Percentiles rank a stretch among this genome's conserved stretches.
Evolutionary conservation across 2,329 filamentous ascomycete species (phyloP).

Genomic region (Fonsecaea pedrosoi): DNA sequence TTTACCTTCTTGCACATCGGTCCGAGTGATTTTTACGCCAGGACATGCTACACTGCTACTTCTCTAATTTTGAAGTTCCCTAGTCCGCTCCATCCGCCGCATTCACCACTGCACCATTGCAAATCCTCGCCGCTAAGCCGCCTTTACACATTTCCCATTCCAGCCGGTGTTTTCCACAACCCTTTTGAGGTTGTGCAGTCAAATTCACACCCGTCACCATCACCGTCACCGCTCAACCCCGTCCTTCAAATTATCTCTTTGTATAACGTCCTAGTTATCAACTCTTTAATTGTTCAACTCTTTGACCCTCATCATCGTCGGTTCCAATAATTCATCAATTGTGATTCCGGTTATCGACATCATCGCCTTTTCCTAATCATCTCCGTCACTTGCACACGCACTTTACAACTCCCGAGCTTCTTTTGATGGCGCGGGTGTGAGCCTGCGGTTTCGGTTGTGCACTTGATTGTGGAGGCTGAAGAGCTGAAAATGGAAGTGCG

Average conservation of each 20-base stretch:
- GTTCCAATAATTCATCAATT: slow-evolving; percentile 4
- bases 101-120: slow-evolving; percentile 11
- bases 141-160: slow-evolving; percentile 14
- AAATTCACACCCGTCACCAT: slow-evolving; percentile 9
- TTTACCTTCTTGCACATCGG: slow-evolving; percentile 28
- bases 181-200: slow-evolving; percentile 2
- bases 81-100: slow-evolving; percentile 10
- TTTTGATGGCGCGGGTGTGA: slow-evolving; percentile 10
- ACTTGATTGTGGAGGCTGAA: slow-evolving; percentile 10
- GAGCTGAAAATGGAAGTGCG: slow-evolving; percentile 34
- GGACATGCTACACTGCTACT: slow-evolving; percentile 6
- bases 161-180: slow-evolving; percentile 14
- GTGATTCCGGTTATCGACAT: background rate
- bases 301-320: slow-evolving; percentile 1
- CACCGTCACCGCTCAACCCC: background rate
- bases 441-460: background rate
- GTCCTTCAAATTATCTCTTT: slow-evolving; percentile 7
- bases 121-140: slow-evolving; percentile 20
- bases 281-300: slow-evolving; percentile 4
- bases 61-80: slow-evolving; percentile 29
- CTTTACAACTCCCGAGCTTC: background rate
- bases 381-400: background rate
- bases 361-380: background rate
- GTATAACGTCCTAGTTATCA: slow-evolving; percentile 7
- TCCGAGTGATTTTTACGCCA: slow-evolving; percentile 8